Conservation (phyloP, 371 early-diverging fungal genomes). For the Parasitella parasitica region DNA sequence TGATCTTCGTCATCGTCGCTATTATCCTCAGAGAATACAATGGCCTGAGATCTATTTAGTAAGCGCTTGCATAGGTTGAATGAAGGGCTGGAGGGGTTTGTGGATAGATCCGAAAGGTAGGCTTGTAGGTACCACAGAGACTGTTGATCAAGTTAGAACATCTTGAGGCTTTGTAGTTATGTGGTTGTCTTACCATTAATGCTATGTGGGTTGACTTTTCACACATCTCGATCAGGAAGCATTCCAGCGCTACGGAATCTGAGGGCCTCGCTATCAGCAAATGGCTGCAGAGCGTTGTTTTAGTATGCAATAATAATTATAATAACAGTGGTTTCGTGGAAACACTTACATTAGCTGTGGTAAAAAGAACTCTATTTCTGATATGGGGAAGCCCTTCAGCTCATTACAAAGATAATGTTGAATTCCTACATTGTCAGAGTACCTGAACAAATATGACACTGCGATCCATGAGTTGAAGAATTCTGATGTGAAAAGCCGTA, state of each 20-base stretch:
- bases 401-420: conserved; percentile 92
- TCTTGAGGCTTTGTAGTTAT: background rate
- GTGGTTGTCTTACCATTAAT: conserved; percentile 59
- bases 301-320: too few species aligned
- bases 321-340: background rate
- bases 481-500: conserved; percentile 83
- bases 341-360: conserved; percentile 80
- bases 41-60: conserved; percentile 71
- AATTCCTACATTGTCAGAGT: conserved; percentile 82
- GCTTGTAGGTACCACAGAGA: conserved; percentile 85
- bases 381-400: conserved; percentile 71
- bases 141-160: conserved; percentile 30
- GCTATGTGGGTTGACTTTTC: conserved; percentile 78
- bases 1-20: conserved; percentile 29
- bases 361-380: conserved; percentile 79
- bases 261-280: conserved; percentile 70
- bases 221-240: conserved; percentile 69
- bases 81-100: conserved; percentile 56
- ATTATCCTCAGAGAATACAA: conserved; percentile 64
- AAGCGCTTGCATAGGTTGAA: conserved; percentile 73
- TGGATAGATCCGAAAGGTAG: conserved; percentile 67
- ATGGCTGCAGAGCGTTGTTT: conserved; percentile 55
- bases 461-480: conserved; percentile 92
- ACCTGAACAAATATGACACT: conserved; percentile 84
- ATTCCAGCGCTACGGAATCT: conserved; percentile 75